Evolutionary conservation across 1,139 yeast genomes (phyloP).

Genomic region (Kurtzmaniella quercitrusa): DNA sequence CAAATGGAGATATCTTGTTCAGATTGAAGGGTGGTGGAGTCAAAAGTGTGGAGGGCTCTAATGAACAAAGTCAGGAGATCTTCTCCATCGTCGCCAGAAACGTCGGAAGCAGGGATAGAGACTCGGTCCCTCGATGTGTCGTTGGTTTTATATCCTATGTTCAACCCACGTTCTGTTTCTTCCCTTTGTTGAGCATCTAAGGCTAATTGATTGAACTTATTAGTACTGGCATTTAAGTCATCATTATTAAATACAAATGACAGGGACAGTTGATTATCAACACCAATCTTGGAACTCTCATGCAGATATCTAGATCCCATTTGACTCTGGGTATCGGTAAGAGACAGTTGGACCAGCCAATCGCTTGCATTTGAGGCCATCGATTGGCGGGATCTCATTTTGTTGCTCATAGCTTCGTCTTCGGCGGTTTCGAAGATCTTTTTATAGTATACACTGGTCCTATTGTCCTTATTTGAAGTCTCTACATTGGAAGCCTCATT

Average conservation of each 20-base stretch:
- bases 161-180: background rate
- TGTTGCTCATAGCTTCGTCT: conserved; percentile 8
- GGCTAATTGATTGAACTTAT: conserved; percentile 14
- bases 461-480: conserved; percentile 2
- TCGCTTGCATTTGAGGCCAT: conserved; percentile 9
- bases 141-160: background rate
- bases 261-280: background rate
- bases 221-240: conserved; percentile 19
- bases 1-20: conserved; percentile 74
- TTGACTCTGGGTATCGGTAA: conserved; percentile 10
- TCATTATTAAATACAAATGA: conserved; percentile 13
- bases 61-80: conserved; percentile 47
- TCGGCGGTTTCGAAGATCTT: conserved; percentile 19
- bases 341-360: conserved; percentile 5
- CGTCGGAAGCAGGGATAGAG: conserved; percentile 4
- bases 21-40: conserved; percentile 61
- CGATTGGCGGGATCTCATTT: background rate
- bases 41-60: conserved; percentile 75
- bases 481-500: background rate
- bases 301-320: background rate
- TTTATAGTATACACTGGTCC: conserved; percentile 33
- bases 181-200: conserved; percentile 8
- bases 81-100: conserved; percentile 22
- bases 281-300: background rate
- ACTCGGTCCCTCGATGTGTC: background rate